Evolutionary conservation across 2,329 filamentous ascomycete species (phyloP).

Genomic region (Ophiobolus disseminans): DNA sequence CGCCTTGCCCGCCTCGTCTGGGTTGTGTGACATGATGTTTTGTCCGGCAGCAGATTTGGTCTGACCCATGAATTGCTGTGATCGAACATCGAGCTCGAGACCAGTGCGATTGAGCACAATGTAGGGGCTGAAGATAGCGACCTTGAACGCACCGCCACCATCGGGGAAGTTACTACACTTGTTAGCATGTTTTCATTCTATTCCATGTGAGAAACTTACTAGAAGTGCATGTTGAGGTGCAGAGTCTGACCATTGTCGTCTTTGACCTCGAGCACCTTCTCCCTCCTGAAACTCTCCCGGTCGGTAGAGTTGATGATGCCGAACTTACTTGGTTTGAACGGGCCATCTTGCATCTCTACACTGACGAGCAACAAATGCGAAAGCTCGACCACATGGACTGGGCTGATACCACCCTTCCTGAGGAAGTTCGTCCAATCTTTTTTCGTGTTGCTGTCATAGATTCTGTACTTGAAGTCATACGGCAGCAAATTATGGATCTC

Average conservation of each 20-base stretch:
- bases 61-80: slow-evolving; percentile 86
- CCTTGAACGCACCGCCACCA: slow-evolving; percentile 93
- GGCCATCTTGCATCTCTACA: slow-evolving; percentile 94
- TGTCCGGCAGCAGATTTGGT: slow-evolving; percentile 85
- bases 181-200: slow-evolving; percentile 15
- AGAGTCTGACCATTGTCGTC: slow-evolving; percentile 82
- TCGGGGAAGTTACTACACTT: slow-evolving; percentile 73
- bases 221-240: slow-evolving; percentile 88
- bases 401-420: slow-evolving; percentile 93
- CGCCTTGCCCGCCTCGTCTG: slow-evolving; percentile 72
- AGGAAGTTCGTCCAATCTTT: slow-evolving; percentile 99
- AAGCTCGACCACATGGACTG: slow-evolving; percentile 94
- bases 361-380: slow-evolving; percentile 92
- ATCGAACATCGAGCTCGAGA: slow-evolving; percentile 83
- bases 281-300: slow-evolving; percentile 86
- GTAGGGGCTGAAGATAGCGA: slow-evolving; percentile 94
- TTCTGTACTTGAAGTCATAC: slow-evolving; percentile 98
- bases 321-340: slow-evolving; percentile 94
- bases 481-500: slow-evolving; percentile 94
- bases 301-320: slow-evolving; percentile 92
- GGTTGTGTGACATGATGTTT: slow-evolving; percentile 64
- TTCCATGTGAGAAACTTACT: slow-evolving; percentile 53
- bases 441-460: slow-evolving; percentile 98
- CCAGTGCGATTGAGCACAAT: slow-evolving; percentile 95
- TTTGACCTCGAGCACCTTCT: slow-evolving; percentile 79